phyloP scores from a whole-genome alignment of 192 early-diverging fungal genomes.

The Linnemannia schmuckeri region DNA sequence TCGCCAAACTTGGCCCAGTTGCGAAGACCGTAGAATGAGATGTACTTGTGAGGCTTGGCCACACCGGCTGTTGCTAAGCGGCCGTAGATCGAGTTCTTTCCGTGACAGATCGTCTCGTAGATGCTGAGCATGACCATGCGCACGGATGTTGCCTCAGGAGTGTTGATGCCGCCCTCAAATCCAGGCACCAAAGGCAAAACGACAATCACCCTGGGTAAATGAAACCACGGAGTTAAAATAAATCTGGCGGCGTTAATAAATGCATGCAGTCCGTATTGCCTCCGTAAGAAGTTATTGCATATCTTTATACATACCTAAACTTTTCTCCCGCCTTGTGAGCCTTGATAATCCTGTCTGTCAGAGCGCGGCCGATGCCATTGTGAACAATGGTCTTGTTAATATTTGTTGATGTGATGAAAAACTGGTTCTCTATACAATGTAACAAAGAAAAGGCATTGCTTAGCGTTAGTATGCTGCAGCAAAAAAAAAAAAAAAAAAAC shows the following conservation, averaged over 20 bases:
- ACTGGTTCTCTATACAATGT: slow-evolving; percentile 80
- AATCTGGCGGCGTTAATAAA: not conserved
- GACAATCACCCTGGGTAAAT: slow-evolving; percentile 75
- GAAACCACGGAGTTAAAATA: slow-evolving; percentile 8
- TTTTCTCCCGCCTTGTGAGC: slow-evolving; percentile 67
- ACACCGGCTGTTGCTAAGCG: slow-evolving; percentile 69
- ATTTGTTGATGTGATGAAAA: slow-evolving; percentile 78
- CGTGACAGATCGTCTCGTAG: slow-evolving; percentile 75
- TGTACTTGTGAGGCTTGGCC: slow-evolving; percentile 64
- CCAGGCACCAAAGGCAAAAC: slow-evolving; percentile 85
- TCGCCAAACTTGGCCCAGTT: slow-evolving; percentile 59
- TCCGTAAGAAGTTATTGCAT: not conserved
- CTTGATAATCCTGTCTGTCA: slow-evolving; percentile 78
- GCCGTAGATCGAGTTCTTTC: slow-evolving; percentile 71
- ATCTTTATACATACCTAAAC: slow-evolving; percentile 25
- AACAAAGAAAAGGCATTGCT: not conserved
- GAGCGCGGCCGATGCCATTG: slow-evolving; percentile 82
- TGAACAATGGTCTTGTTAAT: slow-evolving; percentile 73
- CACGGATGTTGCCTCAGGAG: slow-evolving; percentile 75
- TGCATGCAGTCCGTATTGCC: slow-evolving; percentile 2
- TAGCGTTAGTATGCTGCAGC: not conserved
- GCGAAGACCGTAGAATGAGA: slow-evolving; percentile 72
- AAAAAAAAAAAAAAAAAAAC: not conserved
- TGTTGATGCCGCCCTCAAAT: slow-evolving; percentile 80
- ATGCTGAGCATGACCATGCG: slow-evolving; percentile 68